Percentiles rank a stretch among this genome's conserved stretches.
Conservation (phyloP, 1,284 basidiomycete genomes). For the Ceratobasidium sp. region DNA sequence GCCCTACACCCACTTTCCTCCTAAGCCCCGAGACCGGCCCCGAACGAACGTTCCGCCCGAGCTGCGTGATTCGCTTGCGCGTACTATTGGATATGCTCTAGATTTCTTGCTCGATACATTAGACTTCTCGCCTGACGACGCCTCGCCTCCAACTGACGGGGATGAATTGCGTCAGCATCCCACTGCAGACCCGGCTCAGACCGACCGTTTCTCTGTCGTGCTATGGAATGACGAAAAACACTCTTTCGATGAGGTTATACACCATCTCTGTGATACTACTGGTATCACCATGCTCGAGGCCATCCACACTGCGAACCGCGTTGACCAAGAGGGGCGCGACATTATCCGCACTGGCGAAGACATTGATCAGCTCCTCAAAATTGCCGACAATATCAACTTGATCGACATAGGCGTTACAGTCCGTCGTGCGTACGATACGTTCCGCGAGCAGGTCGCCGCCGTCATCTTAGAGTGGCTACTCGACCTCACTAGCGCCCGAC, state of each 20-base stretch:
- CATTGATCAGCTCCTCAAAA: slow-evolving; percentile 77
- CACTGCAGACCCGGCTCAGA: slow-evolving; percentile 78
- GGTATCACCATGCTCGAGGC: slow-evolving; percentile 74
- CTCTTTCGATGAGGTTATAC: slow-evolving; percentile 90
- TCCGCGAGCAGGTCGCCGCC: slow-evolving; percentile 87
- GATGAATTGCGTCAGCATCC: slow-evolving; percentile 78
- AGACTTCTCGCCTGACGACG: slow-evolving; percentile 87
- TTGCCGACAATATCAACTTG: slow-evolving; percentile 83
- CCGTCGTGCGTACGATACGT: slow-evolving; percentile 88
- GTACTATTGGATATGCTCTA: slow-evolving; percentile 81
- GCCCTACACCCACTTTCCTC: slow-evolving; percentile 50
- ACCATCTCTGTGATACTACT: slow-evolving; percentile 79
- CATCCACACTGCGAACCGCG: slow-evolving; percentile 70
- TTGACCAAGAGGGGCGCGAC: slow-evolving; percentile 86
- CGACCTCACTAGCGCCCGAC: slow-evolving; percentile 80
- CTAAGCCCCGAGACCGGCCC: slow-evolving; percentile 49
- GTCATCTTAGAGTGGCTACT: slow-evolving; percentile 89
- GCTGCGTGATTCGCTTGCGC: slow-evolving; percentile 77
- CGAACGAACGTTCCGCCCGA: slow-evolving; percentile 61
- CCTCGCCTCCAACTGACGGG: slow-evolving; percentile 74
- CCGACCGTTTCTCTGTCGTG: slow-evolving; percentile 86
- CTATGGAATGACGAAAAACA: slow-evolving; percentile 99
- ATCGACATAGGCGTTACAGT: slow-evolving; percentile 95
- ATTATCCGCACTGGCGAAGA: slow-evolving; percentile 85
- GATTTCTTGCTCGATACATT: slow-evolving; percentile 90